A percentile compares a stretch with the other conserved stretches of the same genome.
phyloP scores from a whole-genome alignment of 768 basidiomycete genomes.

The Dentipellis sp. region DNA sequence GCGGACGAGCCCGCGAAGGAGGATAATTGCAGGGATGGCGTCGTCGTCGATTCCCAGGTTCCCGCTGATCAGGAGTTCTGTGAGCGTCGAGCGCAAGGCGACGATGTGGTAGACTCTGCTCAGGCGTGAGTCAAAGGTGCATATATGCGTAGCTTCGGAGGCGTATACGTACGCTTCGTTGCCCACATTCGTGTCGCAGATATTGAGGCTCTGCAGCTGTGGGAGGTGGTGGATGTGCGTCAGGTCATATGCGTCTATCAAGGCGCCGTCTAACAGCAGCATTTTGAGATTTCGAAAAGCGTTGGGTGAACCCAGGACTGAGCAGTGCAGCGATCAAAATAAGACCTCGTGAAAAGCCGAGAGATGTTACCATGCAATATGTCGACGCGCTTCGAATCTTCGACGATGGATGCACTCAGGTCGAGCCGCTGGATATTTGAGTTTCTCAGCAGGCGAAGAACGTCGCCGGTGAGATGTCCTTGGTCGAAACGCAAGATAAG shows the following conservation, averaged over 20 bases:
- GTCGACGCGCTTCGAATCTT: neutral
- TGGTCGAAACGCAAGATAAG: too few relatives aligned
- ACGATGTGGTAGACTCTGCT: constrained; percentile 48
- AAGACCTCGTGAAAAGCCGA: neutral
- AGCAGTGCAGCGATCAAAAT: neutral
- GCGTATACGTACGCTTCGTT: constrained; percentile 54
- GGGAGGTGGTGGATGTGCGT: constrained; percentile 45
- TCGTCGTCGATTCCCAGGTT: constrained; percentile 51
- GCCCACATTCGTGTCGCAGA: constrained; percentile 46
- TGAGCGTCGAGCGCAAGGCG: constrained; percentile 44
- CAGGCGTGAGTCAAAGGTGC: neutral
- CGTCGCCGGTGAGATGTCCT: neutral
- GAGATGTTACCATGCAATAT: neutral
- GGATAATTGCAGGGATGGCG: constrained; percentile 42
- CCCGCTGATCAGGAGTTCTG: constrained; percentile 38
- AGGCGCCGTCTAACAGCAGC: constrained; percentile 39
- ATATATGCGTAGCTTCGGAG: neutral
- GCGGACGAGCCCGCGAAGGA: constrained; percentile 37
- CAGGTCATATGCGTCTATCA: constrained; percentile 39
- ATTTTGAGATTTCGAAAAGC: constrained; percentile 41
- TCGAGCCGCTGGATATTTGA: neutral
- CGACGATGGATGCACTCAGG: neutral
- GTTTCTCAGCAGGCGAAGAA: neutral
- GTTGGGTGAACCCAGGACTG: constrained; percentile 42
- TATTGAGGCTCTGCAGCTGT: constrained; percentile 33